Evolutionary conservation across 352 stramenopile species (phyloP).

Genomic region (Globisporangium iwayamae): DNA sequence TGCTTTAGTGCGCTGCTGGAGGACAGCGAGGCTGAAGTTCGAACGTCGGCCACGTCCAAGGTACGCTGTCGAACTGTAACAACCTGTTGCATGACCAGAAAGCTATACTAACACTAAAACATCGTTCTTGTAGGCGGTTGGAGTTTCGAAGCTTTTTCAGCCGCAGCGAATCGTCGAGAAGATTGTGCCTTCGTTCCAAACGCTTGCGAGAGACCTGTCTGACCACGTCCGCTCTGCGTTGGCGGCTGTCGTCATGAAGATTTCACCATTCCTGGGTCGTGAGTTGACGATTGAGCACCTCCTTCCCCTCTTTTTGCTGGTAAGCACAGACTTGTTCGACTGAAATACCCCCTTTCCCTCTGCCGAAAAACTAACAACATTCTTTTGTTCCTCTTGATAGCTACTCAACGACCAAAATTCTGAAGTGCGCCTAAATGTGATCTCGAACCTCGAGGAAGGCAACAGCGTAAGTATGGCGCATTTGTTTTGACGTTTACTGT

Average conservation of each 20-base stretch:
- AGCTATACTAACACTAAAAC: neutral
- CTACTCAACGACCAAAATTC: slow-evolving; percentile 96
- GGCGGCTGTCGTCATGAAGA: slow-evolving; percentile 93
- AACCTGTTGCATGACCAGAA: neutral
- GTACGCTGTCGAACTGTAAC: slow-evolving; percentile 22
- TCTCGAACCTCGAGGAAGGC: slow-evolving; percentile 95
- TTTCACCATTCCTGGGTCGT: slow-evolving; percentile 92
- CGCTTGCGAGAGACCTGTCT: slow-evolving; percentile 95
- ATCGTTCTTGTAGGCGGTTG: slow-evolving; percentile 40
- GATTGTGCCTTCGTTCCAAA: slow-evolving; percentile 83
- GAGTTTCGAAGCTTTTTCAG: slow-evolving; percentile 50
- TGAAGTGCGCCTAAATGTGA: slow-evolving; percentile 98
- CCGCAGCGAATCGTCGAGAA: slow-evolving; percentile 68
- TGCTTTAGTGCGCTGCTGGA: slow-evolving; percentile 94
- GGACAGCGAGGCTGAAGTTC: slow-evolving; percentile 96
- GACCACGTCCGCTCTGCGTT: slow-evolving; percentile 96
- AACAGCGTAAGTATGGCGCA: slow-evolving; percentile 77
- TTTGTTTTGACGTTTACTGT: neutral
- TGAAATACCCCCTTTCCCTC: too few relatives aligned
- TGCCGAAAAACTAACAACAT: neutral
- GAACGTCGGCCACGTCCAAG: slow-evolving; percentile 94
- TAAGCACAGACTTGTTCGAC: slow-evolving; percentile 23
- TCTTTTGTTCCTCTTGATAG: slow-evolving; percentile 22
- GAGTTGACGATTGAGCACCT: slow-evolving; percentile 93
- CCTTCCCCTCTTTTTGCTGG: slow-evolving; percentile 92